Conservation (phyloP, 176 grass and related monocot genomes). For the Juncus inflexus region DNA sequence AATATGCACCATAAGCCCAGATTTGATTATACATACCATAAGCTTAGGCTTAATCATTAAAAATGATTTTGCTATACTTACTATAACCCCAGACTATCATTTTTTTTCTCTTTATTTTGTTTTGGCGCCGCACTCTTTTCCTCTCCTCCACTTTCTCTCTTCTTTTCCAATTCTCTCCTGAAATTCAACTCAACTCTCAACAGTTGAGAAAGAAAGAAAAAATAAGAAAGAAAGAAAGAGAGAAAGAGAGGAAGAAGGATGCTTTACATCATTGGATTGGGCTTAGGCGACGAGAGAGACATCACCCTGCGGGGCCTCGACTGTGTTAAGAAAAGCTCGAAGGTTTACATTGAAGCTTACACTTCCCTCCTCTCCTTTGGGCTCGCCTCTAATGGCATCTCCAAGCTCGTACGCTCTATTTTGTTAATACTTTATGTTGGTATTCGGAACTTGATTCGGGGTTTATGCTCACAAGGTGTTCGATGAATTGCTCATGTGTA, state of each 20-base stretch:
- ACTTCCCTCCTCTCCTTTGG: constrained; percentile 89
- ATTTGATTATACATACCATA: too few relatives aligned
- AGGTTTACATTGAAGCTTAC: constrained; percentile 89
- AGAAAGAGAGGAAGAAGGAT: constrained; percentile 26
- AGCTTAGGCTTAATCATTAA: too few relatives aligned
- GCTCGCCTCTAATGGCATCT: constrained; percentile 60
- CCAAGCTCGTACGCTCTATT: constrained; percentile 43
- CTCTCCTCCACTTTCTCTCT: too few relatives aligned
- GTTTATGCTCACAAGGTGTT: constrained; percentile 7
- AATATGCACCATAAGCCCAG: too few relatives aligned
- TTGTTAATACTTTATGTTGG: constrained; percentile 21
- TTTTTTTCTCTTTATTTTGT: too few relatives aligned
- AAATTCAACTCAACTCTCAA: too few relatives aligned
- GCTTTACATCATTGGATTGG: constrained; percentile 92
- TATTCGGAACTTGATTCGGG: not conserved
- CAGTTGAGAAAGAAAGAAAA: not conserved
- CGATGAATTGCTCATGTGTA: not conserved
- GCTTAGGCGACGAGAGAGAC: constrained; percentile 80
- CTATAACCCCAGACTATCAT: too few relatives aligned
- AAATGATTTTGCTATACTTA: too few relatives aligned
- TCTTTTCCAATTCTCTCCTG: too few relatives aligned
- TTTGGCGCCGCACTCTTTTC: too few relatives aligned
- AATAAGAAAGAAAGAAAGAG: constrained; percentile 7
- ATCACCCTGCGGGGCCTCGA: constrained; percentile 87
- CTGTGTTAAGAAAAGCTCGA: constrained; percentile 56